Conservation (phyloP, 1,139 yeast genomes). For the Yamadazyma triangularis region DNA sequence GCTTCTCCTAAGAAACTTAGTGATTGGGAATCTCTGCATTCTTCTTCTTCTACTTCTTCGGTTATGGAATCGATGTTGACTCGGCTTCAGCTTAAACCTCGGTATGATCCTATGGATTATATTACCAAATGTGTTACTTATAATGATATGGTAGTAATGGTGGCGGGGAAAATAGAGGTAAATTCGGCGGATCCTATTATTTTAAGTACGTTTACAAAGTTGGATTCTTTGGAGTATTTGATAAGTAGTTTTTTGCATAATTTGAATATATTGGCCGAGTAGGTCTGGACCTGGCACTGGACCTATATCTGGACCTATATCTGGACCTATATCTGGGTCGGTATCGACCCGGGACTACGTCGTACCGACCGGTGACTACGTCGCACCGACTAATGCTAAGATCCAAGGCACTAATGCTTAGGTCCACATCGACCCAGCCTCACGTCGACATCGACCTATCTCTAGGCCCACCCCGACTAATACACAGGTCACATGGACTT, state of each 20-base stretch:
- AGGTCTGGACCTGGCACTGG: no score
- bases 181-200: slow-evolving; percentile 42
- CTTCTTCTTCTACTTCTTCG: slow-evolving; percentile 5
- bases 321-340: no score
- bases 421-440: no score
- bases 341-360: no score
- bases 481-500: no score
- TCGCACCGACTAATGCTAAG: no score
- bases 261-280: slow-evolving; percentile 7
- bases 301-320: no score
- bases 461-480: no score
- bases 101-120: slow-evolving; percentile 36
- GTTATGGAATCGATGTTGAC: slow-evolving; percentile 23
- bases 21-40: no score
- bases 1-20: slow-evolving; percentile 5
- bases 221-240: slow-evolving; percentile 40
- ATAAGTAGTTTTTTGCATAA: slow-evolving; percentile 24
- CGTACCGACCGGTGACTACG: no score
- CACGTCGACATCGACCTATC: no score
- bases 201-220: slow-evolving; percentile 40
- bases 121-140: slow-evolving; percentile 43
- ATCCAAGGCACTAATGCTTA: no score
- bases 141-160: slow-evolving; percentile 38
- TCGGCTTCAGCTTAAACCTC: slow-evolving; percentile 29
- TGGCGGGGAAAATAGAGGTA: slow-evolving; percentile 40